Percentiles rank a stretch among this genome's conserved stretches.
Evolutionary conservation across 768 basidiomycete genomes (phyloP).

Genomic region (Termitomyces sp.): DNA sequence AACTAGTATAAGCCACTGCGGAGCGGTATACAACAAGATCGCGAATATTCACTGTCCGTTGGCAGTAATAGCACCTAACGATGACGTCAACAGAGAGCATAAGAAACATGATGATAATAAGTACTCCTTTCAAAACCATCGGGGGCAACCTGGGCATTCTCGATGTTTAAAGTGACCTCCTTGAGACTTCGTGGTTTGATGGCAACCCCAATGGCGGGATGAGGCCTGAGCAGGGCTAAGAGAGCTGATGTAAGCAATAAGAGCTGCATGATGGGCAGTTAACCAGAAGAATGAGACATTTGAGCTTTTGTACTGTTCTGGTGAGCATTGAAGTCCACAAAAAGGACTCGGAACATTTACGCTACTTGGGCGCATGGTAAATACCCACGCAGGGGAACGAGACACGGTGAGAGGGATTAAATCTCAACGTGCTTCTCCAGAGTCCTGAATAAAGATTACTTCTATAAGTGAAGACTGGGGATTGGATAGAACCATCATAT

Average conservation of each 20-base stretch:
- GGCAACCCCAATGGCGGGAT: conserved; percentile 1
- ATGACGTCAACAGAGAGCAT: background rate
- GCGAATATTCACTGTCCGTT: conserved; percentile 7
- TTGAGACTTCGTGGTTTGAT: background rate
- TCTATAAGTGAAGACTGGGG: conserved; percentile 7
- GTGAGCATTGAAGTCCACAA: conserved; percentile 1
- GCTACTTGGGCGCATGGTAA: background rate
- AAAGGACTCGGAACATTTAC: conserved; percentile 6
- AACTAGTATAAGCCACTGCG: background rate
- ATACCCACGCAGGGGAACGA: background rate
- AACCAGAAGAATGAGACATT: background rate
- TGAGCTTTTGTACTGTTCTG: conserved; percentile 7
- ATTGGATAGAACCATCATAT: conserved; percentile 2
- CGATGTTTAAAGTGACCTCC: conserved; percentile 15
- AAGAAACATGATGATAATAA: background rate
- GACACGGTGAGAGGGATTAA: conserved; percentile 1
- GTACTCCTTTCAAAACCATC: conserved; percentile 19
- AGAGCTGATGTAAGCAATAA: conserved; percentile 5
- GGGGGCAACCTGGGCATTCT: conserved; percentile 14
- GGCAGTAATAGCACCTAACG: conserved; percentile 3
- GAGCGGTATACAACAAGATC: background rate
- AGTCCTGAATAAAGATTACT: background rate
- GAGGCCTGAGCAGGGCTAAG: conserved; percentile 6
- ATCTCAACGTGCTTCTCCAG: background rate
- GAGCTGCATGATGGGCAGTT: conserved; percentile 12